Conservation (phyloP, 441 rosid species). For the Croton laevigatus region DNA sequence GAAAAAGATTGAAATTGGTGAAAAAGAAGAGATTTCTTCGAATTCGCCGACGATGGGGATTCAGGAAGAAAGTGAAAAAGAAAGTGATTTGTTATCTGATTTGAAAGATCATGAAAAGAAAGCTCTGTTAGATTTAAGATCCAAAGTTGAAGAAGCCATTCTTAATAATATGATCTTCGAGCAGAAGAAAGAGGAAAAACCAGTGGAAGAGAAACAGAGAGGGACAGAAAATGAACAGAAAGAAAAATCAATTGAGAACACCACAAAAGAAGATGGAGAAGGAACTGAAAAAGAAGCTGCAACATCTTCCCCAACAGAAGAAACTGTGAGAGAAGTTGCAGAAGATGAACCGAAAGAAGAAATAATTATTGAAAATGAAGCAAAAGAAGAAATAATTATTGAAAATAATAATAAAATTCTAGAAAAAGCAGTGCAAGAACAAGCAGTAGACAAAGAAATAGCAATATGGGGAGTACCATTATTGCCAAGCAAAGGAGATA, state of each 20-base stretch:
- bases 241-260: background rate
- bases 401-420: background rate
- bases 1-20: background rate
- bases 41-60: slow-evolving; percentile 11
- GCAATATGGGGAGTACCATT: slow-evolving; percentile 52
- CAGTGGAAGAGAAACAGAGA: slow-evolving; percentile 5
- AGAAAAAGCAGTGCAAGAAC: background rate
- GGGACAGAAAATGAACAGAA: slow-evolving; percentile 6
- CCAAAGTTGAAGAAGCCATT: slow-evolving; percentile 47
- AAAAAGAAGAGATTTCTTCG: slow-evolving; percentile 3
- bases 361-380: background rate
- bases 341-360: no score
- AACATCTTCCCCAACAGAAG: background rate
- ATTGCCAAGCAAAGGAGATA: slow-evolving; percentile 38
- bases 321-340: background rate
- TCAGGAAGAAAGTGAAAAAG: slow-evolving; percentile 31
- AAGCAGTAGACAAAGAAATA: slow-evolving; percentile 26
- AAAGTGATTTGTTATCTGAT: slow-evolving; percentile 28
- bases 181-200: slow-evolving; percentile 2
- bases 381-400: background rate
- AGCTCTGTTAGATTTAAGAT: slow-evolving; percentile 40
- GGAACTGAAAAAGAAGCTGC: background rate
- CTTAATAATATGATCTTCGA: slow-evolving; percentile 29
- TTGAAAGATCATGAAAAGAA: slow-evolving; percentile 42
- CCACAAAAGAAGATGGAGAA: slow-evolving; percentile 6